Percentiles rank a stretch among this genome's conserved stretches.
These are phyloP conservation scores for Camellia oleifera DNA, from an alignment of 179 eudicot genomes.

Conservation along the genomic window DNA sequence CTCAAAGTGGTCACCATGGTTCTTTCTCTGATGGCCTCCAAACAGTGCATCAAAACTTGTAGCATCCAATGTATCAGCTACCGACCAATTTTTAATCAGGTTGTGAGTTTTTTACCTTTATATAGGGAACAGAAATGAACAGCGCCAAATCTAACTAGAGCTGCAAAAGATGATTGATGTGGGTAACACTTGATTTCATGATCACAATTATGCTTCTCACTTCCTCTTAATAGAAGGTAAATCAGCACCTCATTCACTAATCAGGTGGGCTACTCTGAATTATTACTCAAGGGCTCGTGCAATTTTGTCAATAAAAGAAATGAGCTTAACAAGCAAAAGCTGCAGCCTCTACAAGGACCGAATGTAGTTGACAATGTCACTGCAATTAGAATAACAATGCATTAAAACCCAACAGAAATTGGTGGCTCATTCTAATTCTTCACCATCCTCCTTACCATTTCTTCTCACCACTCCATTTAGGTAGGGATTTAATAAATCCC, in stretches of 20 bases:
- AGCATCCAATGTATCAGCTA: not conserved
- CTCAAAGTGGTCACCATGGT: not conserved
- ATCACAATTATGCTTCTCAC: not conserved
- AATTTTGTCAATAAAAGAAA: not conserved
- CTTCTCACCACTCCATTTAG: slow-evolving; percentile 1
- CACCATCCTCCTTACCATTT: not conserved
- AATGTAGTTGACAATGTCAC: not conserved
- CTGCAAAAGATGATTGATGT: not conserved
- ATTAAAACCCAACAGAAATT: not conserved
- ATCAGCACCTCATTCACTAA: not conserved
- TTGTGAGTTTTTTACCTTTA: not conserved
- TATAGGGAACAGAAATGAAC: not conserved
- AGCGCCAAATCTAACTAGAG: not conserved
- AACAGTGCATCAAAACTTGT: not conserved
- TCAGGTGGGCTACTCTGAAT: not conserved
- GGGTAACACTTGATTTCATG: not conserved
- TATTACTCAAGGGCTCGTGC: not conserved
- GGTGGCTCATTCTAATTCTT: not conserved
- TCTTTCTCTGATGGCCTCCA: not conserved
- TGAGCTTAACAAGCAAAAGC: not conserved
- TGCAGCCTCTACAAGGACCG: not conserved
- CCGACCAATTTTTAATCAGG: not conserved
- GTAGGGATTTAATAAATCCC: not conserved
- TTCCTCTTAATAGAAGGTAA: not conserved
- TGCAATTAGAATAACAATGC: not conserved